Evolutionary conservation across 2,329 filamentous ascomycete genomes (phyloP), one percentile per base, ranked within the genome.

Genomic region (Calonectria henricotiae): DNA sequence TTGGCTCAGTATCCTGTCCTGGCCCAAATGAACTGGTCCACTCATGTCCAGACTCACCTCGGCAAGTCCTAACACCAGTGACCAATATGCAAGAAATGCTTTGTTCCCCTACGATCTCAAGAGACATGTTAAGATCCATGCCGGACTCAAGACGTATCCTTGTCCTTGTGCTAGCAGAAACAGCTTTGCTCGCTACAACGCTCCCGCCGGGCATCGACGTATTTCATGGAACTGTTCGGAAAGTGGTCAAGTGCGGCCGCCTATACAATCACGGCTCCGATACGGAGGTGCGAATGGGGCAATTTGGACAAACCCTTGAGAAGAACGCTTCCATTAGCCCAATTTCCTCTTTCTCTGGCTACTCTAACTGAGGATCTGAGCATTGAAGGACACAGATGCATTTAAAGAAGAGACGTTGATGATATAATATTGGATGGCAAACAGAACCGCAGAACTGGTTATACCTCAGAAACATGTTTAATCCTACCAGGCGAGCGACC

Each of bases 41-140:
- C 83, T 12, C 79, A 20, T 20, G 20, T 20, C 20, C 20, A 99
- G 83, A 99, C 96, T 4, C 96, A 99, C 83, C 91, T 99, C 73
- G 96, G 97, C 78, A 96, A 99, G 82, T 90, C 96, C 60, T 96
- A 98, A 80, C 99, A 94, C 84, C 92, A 94, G 82, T 99, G 96
- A 83, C 95, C 96, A 54, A 92, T 93, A 66, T 99, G 96, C 85
- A 89, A 93, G 63, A 98, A 98, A 85, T 96, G 95, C 84, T 99
- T 99, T 81, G 96, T 98, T 47, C 92, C 96, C 43, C 95, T 96
- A 99, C 81, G 96, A 99, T 81, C 90, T 98, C 71, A 99, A 98
- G 86, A 91, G 96, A 70, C 96, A 99, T 80, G 93, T 95, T 75
- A 98, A 98, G 85, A 99, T 98, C 68, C 96, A 99, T 84, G 97